Evolutionary conservation across 768 basidiomycete genomes (phyloP).

Genomic region (Mycena olivaceomarginata): DNA sequence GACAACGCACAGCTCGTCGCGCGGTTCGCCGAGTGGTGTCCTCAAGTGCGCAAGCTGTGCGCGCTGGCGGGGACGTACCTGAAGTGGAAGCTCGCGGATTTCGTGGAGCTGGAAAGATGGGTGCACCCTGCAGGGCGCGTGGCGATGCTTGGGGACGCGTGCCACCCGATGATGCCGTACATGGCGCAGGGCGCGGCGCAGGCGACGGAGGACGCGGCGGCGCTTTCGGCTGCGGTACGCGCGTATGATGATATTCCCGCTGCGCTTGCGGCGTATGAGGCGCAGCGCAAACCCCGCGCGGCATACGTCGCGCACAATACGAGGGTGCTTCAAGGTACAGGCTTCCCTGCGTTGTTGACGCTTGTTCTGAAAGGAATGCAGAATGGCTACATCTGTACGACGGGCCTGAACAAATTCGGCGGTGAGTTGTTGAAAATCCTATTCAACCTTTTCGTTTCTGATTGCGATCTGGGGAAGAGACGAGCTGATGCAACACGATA

Average conservation of each 20-base stretch:
- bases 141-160: slow-evolving; percentile 52
- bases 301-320: slow-evolving; percentile 66
- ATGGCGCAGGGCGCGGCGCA: slow-evolving; percentile 42
- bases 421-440: slow-evolving; percentile 42
- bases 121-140: slow-evolving; percentile 49
- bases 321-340: slow-evolving; percentile 61
- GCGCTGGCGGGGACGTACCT: slow-evolving; percentile 45
- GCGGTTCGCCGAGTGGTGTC: slow-evolving; percentile 41
- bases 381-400: slow-evolving; percentile 70
- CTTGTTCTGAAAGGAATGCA: no score
- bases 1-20: slow-evolving; percentile 31
- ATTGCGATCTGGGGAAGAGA: slow-evolving; percentile 53
- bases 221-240: slow-evolving; percentile 66
- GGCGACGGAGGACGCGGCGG: slow-evolving; percentile 61
- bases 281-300: slow-evolving; percentile 67
- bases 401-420: slow-evolving; percentile 65
- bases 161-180: slow-evolving; percentile 54
- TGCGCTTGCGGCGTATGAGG: slow-evolving; percentile 67
- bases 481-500: slow-evolving; percentile 61
- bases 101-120: slow-evolving; percentile 50
- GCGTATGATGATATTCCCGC: slow-evolving; percentile 59
- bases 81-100: slow-evolving; percentile 56
- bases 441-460: background rate
- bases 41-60: slow-evolving; percentile 37
- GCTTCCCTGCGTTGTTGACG: no score